Evolutionary conservation across 2,329 filamentous ascomycete species (phyloP), one percentile per base, ranked within the genome.

Genomic region (Aureobasidium sp.): DNA sequence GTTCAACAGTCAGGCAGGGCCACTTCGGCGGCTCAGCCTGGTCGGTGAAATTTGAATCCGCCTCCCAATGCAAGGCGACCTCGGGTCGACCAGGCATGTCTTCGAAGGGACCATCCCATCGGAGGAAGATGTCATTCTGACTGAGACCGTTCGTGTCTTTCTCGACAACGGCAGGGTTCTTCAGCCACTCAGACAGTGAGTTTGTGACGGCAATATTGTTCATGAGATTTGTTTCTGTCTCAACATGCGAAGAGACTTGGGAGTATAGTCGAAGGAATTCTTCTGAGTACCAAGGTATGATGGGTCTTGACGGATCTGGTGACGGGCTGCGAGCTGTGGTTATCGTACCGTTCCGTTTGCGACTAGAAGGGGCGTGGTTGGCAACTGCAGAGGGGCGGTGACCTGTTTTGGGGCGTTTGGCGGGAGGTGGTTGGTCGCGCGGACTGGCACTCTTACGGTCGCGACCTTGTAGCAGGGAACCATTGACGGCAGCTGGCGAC

Each of bases 361-460:
- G 80, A 2, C 82, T 83, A 61, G 88, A 83, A 63, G 85, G 85
- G 63, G 86, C 83, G 68, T 87, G 85, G 48, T 85, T 86, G 66
- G 90, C 78, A 1, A 92, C 96, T 63, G 87, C 86, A 36, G 87
- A 91, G 0, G 89, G 76, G 66, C 89, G 89, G 77, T 97, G 93
- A 52, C 82, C 85, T n/a, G 83, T 86, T 75, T 96, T 97, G 1
- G 87, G 73, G 70, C 91, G 91, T 75, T 96, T 97, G 42, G 85
- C 74, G 2, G 88, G 84, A 47, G 86, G 85, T n/a, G 76, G 71
- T 39, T 78, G 77, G 65, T 84, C 82, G 69, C 79, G 77, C 37
- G 79, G 76, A 68, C 77, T 79, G 64, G 76, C 78, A 60, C 76
- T 80, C 65, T 79, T 79, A 36, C 77, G 79, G 62, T 81, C 78